These are phyloP conservation scores for Guadua angustifolia DNA, from an alignment of 176 grass and related monocot species.

Conservation along the genomic window DNA sequence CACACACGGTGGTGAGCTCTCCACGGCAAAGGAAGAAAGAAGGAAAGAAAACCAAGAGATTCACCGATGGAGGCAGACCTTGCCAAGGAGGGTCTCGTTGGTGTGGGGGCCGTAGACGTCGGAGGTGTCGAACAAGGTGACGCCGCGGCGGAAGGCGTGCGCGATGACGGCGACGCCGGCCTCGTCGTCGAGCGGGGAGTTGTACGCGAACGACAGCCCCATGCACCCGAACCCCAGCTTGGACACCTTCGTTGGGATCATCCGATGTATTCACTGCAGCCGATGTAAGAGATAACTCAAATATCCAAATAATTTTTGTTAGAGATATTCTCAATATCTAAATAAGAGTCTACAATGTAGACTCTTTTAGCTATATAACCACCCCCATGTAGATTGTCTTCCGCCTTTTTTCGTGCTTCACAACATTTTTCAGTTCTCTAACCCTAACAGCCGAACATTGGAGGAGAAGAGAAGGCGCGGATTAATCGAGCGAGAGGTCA, in stretches of 20 bases:
- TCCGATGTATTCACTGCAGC: neutral
- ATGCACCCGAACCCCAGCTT: slow-evolving; percentile 87
- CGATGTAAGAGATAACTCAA: too few relatives aligned
- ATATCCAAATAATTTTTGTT: too few relatives aligned
- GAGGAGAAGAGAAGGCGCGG: neutral
- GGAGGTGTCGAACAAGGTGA: slow-evolving; percentile 90
- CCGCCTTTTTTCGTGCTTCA: too few relatives aligned
- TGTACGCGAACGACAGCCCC: slow-evolving; percentile 61
- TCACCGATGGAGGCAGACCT: slow-evolving; percentile 32
- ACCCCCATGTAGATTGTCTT: too few relatives aligned
- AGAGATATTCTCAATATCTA: too few relatives aligned
- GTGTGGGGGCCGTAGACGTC: slow-evolving; percentile 70
- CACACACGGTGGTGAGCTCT: neutral
- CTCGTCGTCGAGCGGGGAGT: slow-evolving; percentile 59
- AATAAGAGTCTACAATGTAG: too few relatives aligned
- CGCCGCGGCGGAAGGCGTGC: slow-evolving; percentile 69
- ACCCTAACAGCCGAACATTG: neutral
- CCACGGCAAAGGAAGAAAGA: neutral
- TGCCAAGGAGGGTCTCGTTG: slow-evolving; percentile 77
- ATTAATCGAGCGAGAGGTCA: neutral
- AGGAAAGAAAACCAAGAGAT: neutral
- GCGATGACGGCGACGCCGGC: slow-evolving; percentile 57
- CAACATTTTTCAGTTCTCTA: too few relatives aligned
- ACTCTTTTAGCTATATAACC: too few relatives aligned
- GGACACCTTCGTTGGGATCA: slow-evolving; percentile 60